These are phyloP conservation scores for Candolleomyces eurysporus DNA, from an alignment of 768 basidiomycete species.

Conservation along the genomic window DNA sequence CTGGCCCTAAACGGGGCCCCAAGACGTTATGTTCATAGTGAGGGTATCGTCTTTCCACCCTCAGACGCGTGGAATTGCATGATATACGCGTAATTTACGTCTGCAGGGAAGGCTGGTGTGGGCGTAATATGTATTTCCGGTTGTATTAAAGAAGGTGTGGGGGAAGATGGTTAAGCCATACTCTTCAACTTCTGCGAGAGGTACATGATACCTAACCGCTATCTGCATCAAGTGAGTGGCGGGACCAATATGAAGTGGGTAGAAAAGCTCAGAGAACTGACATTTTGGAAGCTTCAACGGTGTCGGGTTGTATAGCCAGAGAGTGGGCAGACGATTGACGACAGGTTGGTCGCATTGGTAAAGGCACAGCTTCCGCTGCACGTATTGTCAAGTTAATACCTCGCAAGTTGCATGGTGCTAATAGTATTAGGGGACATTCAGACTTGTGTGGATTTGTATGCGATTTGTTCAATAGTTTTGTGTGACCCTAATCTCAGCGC, in stretches of 20 bases:
- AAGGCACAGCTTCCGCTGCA: conserved; percentile 49
- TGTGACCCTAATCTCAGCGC: too few species aligned
- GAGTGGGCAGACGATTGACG: conserved; percentile 64
- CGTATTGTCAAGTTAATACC: too few species aligned
- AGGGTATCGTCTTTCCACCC: conserved; percentile 13
- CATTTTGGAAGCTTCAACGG: conserved; percentile 67
- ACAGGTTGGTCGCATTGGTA: conserved; percentile 80
- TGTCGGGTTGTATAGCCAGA: conserved; percentile 66
- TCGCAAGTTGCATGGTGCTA: too few species aligned
- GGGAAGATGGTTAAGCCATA: conserved; percentile 44
- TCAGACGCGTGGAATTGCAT: conserved; percentile 64
- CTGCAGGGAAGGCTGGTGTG: conserved; percentile 75
- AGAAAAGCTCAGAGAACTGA: conserved; percentile 30
- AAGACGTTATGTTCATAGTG: too few species aligned
- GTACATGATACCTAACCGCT: too few species aligned
- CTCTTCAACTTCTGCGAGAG: background rate
- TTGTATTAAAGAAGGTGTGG: conserved; percentile 55
- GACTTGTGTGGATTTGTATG: too few species aligned
- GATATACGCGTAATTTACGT: conserved; percentile 59
- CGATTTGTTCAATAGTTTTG: too few species aligned
- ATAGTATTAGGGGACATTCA: too few species aligned
- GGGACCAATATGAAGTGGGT: too few species aligned
- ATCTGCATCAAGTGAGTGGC: too few species aligned
- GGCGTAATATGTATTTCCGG: conserved; percentile 84
- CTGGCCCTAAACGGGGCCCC: too few species aligned